These are phyloP conservation scores for Suillus placidus DNA, from an alignment of 768 basidiomycete genomes.

Conservation along the genomic window DNA sequence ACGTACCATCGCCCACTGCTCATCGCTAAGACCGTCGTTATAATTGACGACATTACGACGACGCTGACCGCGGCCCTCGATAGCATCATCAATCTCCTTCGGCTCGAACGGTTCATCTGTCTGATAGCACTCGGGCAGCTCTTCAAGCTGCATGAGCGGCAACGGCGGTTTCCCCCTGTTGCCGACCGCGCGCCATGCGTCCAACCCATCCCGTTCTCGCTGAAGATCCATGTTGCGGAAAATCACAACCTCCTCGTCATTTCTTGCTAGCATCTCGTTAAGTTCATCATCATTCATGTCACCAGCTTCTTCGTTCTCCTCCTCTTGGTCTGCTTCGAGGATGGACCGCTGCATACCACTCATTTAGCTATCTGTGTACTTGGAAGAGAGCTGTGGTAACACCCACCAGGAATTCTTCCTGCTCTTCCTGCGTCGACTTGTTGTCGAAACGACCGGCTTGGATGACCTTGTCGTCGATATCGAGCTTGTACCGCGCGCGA, in stretches of 20 bases:
- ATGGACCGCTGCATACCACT: conserved; percentile 70
- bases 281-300: conserved; percentile 95
- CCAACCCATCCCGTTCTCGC: conserved; percentile 67
- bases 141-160: conserved; percentile 81
- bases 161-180: conserved; percentile 77
- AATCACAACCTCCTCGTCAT: conserved; percentile 71
- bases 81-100: conserved; percentile 48
- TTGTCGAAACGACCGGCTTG: conserved; percentile 99
- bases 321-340: conserved; percentile 86
- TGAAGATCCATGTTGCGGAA: conserved; percentile 85
- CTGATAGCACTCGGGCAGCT: conserved; percentile 91
- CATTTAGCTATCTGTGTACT: conserved; percentile 12
- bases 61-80: conserved; percentile 84
- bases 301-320: conserved; percentile 86
- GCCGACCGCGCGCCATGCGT: conserved; percentile 72
- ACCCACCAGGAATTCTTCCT: conserved; percentile 89
- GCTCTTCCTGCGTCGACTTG: conserved; percentile 96
- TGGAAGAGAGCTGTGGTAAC: conserved; percentile 6
- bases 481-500: conserved; percentile 92
- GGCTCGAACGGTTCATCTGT: conserved; percentile 82
- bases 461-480: conserved; percentile 99
- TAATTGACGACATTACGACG: conserved; percentile 85
- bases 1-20: conserved; percentile 86
- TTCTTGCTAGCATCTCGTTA: conserved; percentile 88
- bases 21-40: conserved; percentile 92